Evolutionary conservation across 73 alveolate species (phyloP), one percentile per base, ranked within the genome.

Genomic region (Symbiodinium pilosum): DNA sequence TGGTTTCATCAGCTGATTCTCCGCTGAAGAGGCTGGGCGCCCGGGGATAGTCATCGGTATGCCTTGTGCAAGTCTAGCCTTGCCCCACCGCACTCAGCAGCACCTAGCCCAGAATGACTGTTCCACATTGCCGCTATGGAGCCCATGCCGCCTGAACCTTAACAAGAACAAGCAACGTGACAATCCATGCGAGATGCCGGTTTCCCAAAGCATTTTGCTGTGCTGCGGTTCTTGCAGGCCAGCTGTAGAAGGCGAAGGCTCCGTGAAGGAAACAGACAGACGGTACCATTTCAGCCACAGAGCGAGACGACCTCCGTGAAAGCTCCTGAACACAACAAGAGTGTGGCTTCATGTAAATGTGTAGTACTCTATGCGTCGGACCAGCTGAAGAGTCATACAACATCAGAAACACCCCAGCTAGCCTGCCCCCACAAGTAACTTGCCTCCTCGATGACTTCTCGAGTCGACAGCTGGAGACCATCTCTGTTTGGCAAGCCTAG

Each of bases 1-100:
- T 91, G 30, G 87, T 91, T 42, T 91, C 97, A 75, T 91, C 77
- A 91, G 77, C 77, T 86, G 97, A 91, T 40, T 91, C 97, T 43
- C 97, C 97, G 97, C 97, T 52, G 39, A 91, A 91, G 77, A 91
- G 32, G 88, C 88, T 43, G 47, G 97, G 97, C 77, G 81, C 97
- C 16, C 77, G 42, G 88, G 87, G 97, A 69, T 24, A 8, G 30
- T 91, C 88, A 42, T 64, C 77, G 28, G 77, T 26, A 64, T 64
- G 77, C 77, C 77, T 64, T 4, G n/a, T 1, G 2, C n/a, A 24
- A 54, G 71, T 21, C 71, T 54, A 24, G 1, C 71, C 28, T 4
- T 54, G 18, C 2, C 71, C n/a, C 71, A 54, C 71, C n/a, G 71
- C 0, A 54, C n/a, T n/a, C n/a, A n/a, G n/a, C n/a, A n/a, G 71